Conservation (phyloP, 2,329 filamentous ascomycete genomes). For the Colletotrichum cuscutae region DNA sequence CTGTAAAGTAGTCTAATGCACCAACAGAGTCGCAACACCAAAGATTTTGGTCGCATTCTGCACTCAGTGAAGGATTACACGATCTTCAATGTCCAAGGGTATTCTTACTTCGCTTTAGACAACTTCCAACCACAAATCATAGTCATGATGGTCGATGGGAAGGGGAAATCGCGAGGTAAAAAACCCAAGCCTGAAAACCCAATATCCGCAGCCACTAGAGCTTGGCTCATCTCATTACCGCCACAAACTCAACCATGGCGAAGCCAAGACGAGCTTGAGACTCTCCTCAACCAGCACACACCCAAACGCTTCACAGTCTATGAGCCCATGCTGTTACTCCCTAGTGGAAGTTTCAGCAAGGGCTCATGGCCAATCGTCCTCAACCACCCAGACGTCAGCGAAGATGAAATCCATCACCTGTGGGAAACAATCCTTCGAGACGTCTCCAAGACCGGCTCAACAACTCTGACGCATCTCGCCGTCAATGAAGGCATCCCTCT, state of each 20-base stretch:
- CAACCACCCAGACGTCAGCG: constrained; percentile 31
- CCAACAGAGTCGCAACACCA: not conserved
- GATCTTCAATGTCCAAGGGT: not conserved
- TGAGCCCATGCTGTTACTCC: constrained; percentile 69
- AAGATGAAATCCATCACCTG: constrained; percentile 46
- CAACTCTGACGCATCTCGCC: constrained; percentile 65
- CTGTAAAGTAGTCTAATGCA: constrained; percentile 15
- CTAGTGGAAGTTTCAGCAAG: constrained; percentile 65
- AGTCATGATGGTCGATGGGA: constrained; percentile 11
- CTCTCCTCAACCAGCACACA: constrained; percentile 51
- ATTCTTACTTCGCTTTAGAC: not conserved
- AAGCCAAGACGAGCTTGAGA: constrained; percentile 34
- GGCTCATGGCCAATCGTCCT: constrained; percentile 53
- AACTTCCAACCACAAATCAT: not conserved
- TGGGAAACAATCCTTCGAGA: constrained; percentile 61
- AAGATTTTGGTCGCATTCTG: not conserved
- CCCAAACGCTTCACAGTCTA: constrained; percentile 71
- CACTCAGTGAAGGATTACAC: not conserved
- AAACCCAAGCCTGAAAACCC: constrained; percentile 47
- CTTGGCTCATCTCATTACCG: constrained; percentile 46
- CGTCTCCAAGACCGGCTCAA: constrained; percentile 54
- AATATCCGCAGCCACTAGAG: constrained; percentile 46
- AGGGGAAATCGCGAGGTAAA: constrained; percentile 26
- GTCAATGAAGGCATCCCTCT: constrained; percentile 71
- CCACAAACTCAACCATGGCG: constrained; percentile 20